These are phyloP conservation scores for Pedinophyceae sp. DNA, from an alignment of 139 green algal genomes.

Conservation along the genomic window DNA sequence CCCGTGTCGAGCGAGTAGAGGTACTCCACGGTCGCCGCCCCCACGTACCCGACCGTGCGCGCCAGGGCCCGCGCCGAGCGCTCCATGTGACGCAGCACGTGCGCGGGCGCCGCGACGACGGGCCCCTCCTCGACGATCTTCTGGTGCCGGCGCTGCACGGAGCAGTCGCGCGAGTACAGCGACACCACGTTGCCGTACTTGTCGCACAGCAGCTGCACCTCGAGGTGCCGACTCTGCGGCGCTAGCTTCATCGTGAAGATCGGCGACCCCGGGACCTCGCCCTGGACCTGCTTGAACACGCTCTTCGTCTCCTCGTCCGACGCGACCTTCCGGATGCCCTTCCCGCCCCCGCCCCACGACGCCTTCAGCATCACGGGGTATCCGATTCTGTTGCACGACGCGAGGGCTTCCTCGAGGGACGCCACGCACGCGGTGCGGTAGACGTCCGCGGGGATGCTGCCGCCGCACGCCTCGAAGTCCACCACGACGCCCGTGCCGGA, in stretches of 20 bases:
- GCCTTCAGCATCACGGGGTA: constrained; percentile 97
- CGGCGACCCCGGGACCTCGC: constrained; percentile 86
- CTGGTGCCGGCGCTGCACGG: constrained; percentile 87
- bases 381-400: constrained; percentile 54
- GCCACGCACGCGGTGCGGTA: constrained; percentile 26
- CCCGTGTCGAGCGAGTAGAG: constrained; percentile 69
- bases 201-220: constrained; percentile 93
- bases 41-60: constrained; percentile 75
- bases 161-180: constrained; percentile 83
- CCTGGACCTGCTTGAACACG: constrained; percentile 58
- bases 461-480: constrained; percentile 39
- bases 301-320: constrained; percentile 41
- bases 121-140: constrained; percentile 97
- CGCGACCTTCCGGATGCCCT: constrained; percentile 81
- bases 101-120: constrained; percentile 38
- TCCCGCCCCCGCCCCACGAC: constrained; percentile 90
- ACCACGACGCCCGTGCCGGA: constrained; percentile 57
- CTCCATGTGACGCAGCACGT: constrained; percentile 33
- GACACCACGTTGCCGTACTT: constrained; percentile 67
- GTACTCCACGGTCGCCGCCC: constrained; percentile 91
- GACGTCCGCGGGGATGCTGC: constrained; percentile 47
- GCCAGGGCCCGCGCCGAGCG: constrained; percentile 66
- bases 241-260: constrained; percentile 97
- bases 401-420: constrained; percentile 43
- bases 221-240: constrained; percentile 61